Evolutionary conservation across 2,329 filamentous ascomycete species (phyloP).

Genomic region (Westerdykella sp.): DNA sequence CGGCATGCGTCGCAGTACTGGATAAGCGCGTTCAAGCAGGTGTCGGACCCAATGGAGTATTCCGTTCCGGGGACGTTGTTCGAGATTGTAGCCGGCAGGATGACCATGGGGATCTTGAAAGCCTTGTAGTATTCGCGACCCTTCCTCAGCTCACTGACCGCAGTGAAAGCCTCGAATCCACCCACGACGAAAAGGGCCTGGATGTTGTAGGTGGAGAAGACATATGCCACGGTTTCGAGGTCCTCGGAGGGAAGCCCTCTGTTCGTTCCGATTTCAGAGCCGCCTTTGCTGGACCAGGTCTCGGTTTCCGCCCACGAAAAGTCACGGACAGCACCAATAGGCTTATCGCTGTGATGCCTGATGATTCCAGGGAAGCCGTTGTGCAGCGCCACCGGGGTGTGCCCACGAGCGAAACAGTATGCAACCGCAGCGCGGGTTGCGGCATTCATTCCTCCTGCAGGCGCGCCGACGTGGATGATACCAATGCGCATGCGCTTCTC

Average conservation of each 20-base stretch:
- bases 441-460: constrained; percentile 96
- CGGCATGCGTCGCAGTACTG: constrained; percentile 96
- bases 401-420: constrained; percentile 87
- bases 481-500: constrained; percentile 86
- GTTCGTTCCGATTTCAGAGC: constrained; percentile 97
- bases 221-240: constrained; percentile 72
- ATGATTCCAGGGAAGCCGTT: constrained; percentile 95
- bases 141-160: constrained; percentile 78
- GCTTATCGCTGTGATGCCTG: constrained; percentile 79
- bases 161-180: constrained; percentile 94
- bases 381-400: constrained; percentile 86
- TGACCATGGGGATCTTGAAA: constrained; percentile 85
- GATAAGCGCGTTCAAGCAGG: constrained; percentile 90
- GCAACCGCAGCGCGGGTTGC: constrained; percentile 88
- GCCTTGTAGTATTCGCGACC: constrained; percentile 71
- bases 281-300: constrained; percentile 90
- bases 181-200: constrained; percentile 89
- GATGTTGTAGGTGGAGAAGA: constrained; percentile 81
- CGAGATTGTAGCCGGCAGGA: constrained; percentile 93
- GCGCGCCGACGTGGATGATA: constrained; percentile 94
- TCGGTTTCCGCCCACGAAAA: constrained; percentile 94
- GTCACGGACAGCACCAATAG: constrained; percentile 72
- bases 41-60: constrained; percentile 94
- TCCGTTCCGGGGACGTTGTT: constrained; percentile 98
- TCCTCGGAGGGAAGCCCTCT: constrained; percentile 85